Percentiles rank a stretch among this genome's conserved stretches.
These are phyloP conservation scores for Penicillium bialowiezense DNA, from an alignment of 495 filamentous ascomycete species.

Conservation along the genomic window DNA sequence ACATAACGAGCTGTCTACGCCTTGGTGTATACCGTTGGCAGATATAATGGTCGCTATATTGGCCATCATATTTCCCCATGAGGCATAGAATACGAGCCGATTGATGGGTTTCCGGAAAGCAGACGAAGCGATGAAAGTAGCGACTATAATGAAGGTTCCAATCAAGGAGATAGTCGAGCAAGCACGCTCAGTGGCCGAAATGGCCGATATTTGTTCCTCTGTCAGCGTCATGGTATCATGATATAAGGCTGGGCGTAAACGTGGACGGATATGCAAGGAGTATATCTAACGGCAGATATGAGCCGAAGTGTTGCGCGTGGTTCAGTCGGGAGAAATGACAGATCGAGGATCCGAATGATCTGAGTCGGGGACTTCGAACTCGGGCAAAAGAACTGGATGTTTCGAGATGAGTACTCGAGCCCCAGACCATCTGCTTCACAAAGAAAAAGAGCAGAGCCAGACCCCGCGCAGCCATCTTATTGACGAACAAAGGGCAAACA, in stretches of 20 bases:
- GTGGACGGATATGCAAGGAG: background rate
- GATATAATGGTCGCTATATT: conserved; percentile 79
- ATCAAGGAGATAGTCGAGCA: conserved; percentile 69
- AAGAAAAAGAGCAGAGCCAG: background rate
- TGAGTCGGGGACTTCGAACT: background rate
- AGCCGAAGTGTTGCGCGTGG: background rate
- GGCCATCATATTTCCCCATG: conserved; percentile 78
- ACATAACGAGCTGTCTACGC: conserved; percentile 55
- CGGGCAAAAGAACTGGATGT: background rate
- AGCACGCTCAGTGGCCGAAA: conserved; percentile 62
- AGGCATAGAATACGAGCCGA: conserved; percentile 79
- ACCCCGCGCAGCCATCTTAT: too few relatives aligned
- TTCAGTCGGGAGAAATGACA: background rate
- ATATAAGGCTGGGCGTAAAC: background rate
- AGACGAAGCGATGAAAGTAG: conserved; percentile 57
- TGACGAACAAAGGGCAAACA: background rate
- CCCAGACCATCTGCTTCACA: conserved; percentile 1
- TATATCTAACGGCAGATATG: conserved; percentile 4
- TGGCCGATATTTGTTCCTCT: conserved; percentile 31
- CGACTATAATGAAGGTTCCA: conserved; percentile 70
- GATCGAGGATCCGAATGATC: conserved; percentile 2
- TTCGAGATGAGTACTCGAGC: background rate
- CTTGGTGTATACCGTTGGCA: conserved; percentile 46
- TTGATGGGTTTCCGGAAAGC: conserved; percentile 78
- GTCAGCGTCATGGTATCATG: conserved; percentile 24